A percentile compares a stretch with the other conserved stretches of the same genome.
These are phyloP conservation scores for Plectosphaerella cucumerina DNA, from an alignment of 2,329 filamentous ascomycete species.

Conservation along the genomic window DNA sequence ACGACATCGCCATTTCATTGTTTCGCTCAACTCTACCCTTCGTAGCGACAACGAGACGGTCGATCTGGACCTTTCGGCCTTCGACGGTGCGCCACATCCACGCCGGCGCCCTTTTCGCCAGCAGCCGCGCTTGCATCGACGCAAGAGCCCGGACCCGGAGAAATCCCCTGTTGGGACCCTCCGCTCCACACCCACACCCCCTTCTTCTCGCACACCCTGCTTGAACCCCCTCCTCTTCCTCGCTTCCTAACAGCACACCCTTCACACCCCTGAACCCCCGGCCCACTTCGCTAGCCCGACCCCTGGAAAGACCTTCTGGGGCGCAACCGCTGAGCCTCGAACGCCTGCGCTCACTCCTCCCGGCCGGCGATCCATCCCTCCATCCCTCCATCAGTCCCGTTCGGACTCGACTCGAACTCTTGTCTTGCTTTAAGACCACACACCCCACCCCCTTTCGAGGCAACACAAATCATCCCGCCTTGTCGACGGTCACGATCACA, in stretches of 20 bases:
- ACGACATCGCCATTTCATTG: not conserved
- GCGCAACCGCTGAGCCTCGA: too few species aligned
- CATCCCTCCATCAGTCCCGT: too few species aligned
- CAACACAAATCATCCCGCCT: conserved; percentile 3
- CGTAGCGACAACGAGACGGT: too few species aligned
- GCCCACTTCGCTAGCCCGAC: conserved; percentile 1
- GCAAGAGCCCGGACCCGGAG: not conserved
- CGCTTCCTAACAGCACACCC: not conserved
- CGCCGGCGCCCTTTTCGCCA: too few species aligned
- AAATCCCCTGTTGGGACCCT: conserved; percentile 9
- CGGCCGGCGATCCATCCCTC: conserved; percentile 5
- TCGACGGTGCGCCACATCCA: too few species aligned
- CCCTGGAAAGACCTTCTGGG: not conserved
- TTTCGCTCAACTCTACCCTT: not conserved
- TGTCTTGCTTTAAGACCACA: too few species aligned
- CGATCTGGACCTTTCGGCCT: too few species aligned
- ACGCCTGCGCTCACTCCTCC: too few species aligned
- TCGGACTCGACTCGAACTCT: conserved; percentile 6
- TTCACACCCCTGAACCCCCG: conserved; percentile 6
- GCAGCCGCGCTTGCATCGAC: conserved; percentile 5
- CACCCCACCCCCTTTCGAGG: too few species aligned
- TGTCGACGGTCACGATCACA: conserved; percentile 3
- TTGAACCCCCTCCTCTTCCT: conserved; percentile 2
- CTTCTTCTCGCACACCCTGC: conserved; percentile 1
- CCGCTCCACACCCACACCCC: conserved; percentile 5